These are phyloP conservation scores for Castanea mollissima DNA, from an alignment of 306 rosid species.

Conservation along the genomic window DNA sequence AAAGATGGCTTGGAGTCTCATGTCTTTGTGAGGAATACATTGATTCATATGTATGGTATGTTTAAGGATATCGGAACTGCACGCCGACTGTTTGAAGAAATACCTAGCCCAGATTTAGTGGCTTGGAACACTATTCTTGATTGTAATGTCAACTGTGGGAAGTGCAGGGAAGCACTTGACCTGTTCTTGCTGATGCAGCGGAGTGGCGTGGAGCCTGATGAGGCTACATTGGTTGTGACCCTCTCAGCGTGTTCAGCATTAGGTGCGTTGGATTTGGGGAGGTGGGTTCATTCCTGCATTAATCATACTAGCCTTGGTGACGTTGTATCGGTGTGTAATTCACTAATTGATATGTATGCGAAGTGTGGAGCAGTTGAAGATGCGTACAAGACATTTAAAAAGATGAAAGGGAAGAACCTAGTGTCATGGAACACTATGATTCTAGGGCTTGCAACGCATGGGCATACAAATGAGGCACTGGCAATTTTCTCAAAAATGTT, in stretches of 20 bases:
- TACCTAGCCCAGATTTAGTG: conserved; percentile 50
- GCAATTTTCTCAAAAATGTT: conserved; percentile 48
- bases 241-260: conserved; percentile 62
- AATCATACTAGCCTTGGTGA: conserved; percentile 17
- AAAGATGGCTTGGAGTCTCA: conserved; percentile 54
- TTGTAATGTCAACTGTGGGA: conserved; percentile 41
- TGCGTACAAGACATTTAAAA: conserved; percentile 38
- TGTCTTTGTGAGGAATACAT: conserved; percentile 62
- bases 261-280: conserved; percentile 63
- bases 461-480: conserved; percentile 50
- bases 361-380: conserved; percentile 82
- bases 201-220: conserved; percentile 46
- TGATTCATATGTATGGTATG: conserved; percentile 68
- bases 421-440: conserved; percentile 85
- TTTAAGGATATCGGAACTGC: conserved; percentile 43
- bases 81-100: conserved; percentile 60
- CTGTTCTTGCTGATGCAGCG: conserved; percentile 52
- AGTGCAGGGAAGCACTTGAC: conserved; percentile 43
- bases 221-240: conserved; percentile 56
- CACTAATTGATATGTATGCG: conserved; percentile 70
- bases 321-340: conserved; percentile 38
- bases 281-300: conserved; percentile 51
- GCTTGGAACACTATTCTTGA: conserved; percentile 69
- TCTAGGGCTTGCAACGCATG: conserved; percentile 67
- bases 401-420: conserved; percentile 44